phyloP scores from a whole-genome alignment of 1,284 basidiomycete species.

The Rhizoctonia solani region DNA sequence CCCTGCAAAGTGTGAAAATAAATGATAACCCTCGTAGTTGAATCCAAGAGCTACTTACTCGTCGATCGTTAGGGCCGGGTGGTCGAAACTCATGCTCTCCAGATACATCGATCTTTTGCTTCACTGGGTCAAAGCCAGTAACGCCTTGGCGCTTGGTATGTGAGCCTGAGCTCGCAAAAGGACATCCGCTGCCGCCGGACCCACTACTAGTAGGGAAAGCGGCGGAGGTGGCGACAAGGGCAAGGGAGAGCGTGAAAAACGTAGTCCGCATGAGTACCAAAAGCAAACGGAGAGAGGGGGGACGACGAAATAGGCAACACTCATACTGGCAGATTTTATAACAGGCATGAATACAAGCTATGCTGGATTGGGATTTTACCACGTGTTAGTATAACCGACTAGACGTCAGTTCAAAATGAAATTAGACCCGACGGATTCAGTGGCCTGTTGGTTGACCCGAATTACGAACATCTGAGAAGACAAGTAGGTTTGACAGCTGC shows the following conservation, averaged over 20 bases:
- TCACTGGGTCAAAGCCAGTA: constrained; percentile 4
- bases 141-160: constrained; percentile 3
- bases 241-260: neutral
- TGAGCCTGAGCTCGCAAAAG: constrained; percentile 1
- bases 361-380: neutral
- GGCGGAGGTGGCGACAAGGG: neutral
- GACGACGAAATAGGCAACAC: no score
- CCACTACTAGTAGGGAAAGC: constrained; percentile 7
- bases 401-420: no score
- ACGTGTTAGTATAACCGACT: neutral
- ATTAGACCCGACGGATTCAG: no score
- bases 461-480: no score
- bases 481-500: no score
- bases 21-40: neutral
- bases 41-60: neutral
- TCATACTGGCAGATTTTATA: neutral
- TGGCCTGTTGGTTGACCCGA: no score
- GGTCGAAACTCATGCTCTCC: constrained; percentile 19
- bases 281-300: no score
- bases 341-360: neutral
- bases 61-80: constrained; percentile 6
- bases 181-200: neutral
- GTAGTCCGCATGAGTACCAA: neutral
- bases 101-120: constrained; percentile 11
- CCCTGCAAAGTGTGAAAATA: neutral